These are phyloP conservation scores for Anisodus acutangulus DNA, from an alignment of 257 asterid species.

Conservation along the genomic window DNA sequence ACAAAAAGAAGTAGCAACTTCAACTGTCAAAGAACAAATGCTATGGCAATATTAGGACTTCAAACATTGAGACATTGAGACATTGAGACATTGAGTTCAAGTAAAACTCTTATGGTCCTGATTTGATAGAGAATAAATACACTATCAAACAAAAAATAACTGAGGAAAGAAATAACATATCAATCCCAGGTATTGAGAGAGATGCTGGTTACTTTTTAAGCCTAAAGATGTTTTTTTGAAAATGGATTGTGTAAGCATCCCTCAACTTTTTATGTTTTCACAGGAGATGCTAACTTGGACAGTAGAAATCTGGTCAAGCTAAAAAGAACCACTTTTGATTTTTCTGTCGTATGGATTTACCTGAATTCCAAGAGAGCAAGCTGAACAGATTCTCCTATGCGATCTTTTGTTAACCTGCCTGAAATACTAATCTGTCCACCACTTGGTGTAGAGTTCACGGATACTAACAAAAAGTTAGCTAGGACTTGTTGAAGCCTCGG, in stretches of 20 bases:
- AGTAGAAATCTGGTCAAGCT: background rate
- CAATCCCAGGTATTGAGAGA: background rate
- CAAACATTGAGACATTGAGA: conserved; percentile 23
- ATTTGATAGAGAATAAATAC: background rate
- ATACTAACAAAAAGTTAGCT: conserved; percentile 67
- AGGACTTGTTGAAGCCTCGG: conserved; percentile 88
- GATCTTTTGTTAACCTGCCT: conserved; percentile 61
- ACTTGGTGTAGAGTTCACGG: conserved; percentile 65
- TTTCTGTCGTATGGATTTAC: conserved; percentile 39
- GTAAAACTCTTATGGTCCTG: background rate
- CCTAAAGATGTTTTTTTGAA: background rate
- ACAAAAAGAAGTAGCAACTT: conserved; percentile 7
- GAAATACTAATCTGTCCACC: conserved; percentile 75
- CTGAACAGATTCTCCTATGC: conserved; percentile 76
- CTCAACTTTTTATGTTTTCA: background rate
- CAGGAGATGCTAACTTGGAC: conserved; percentile 19
- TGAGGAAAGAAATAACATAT: background rate
- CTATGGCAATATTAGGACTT: conserved; percentile 5
- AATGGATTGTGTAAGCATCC: background rate
- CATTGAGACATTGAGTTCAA: conserved; percentile 21
- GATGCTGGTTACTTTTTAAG: background rate
- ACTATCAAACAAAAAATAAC: background rate
- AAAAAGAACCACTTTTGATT: background rate
- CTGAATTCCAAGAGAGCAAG: conserved; percentile 86
- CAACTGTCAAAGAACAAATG: conserved; percentile 16